phyloP scores from a whole-genome alignment of 306 rosid species.

The Cicer chorassanicum region DNA sequence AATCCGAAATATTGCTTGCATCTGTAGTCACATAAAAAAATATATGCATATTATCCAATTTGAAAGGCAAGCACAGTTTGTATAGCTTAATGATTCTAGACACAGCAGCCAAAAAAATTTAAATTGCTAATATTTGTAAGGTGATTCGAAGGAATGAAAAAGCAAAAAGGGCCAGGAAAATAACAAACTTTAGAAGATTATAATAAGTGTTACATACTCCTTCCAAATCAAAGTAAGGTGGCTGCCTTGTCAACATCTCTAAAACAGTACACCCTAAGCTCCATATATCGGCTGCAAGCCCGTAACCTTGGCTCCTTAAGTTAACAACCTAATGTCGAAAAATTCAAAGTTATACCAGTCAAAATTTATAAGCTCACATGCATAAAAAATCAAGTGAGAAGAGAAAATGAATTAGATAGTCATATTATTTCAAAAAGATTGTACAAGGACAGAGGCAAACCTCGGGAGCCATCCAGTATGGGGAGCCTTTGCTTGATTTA shows the following conservation, averaged over 20 bases:
- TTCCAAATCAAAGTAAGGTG: constrained; percentile 65
- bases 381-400: background rate
- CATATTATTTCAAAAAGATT: constrained; percentile 31
- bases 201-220: constrained; percentile 50
- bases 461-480: constrained; percentile 79
- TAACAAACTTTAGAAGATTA: constrained; percentile 4
- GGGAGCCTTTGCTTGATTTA: constrained; percentile 68
- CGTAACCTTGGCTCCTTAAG: constrained; percentile 53
- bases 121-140: constrained; percentile 18
- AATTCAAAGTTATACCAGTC: constrained; percentile 37
- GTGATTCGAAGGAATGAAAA: background rate
- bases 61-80: background rate
- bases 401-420: constrained; percentile 18
- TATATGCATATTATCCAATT: constrained; percentile 28
- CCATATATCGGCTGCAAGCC: constrained; percentile 71
- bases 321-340: constrained; percentile 58
- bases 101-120: constrained; percentile 13
- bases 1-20: constrained; percentile 61
- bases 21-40: constrained; percentile 45
- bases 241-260: constrained; percentile 58
- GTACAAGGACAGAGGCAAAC: constrained; percentile 47
- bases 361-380: constrained; percentile 6
- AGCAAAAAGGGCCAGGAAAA: constrained; percentile 11
- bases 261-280: constrained; percentile 70
- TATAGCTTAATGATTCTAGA: constrained; percentile 4